Base-by-base conservation (phyloP, 768 basidiomycete genomes). In the Asterophora lycoperdoides region DNA sequence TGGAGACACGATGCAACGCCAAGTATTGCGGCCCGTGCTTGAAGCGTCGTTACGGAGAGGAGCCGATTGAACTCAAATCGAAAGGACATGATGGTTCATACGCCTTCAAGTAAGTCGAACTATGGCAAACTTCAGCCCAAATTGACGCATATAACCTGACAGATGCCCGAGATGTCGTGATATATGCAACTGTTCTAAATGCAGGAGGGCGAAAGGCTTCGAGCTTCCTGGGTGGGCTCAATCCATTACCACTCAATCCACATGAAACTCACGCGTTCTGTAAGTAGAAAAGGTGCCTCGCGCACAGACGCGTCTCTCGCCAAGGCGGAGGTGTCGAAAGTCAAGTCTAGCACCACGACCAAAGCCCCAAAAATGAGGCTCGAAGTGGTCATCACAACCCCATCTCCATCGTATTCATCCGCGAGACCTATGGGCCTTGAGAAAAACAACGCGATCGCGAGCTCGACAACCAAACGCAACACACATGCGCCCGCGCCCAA, bases 131-230 rank as follows among this genome's bases (percentile, higher is more conserved):
- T 19, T 17, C 11, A 9, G 42, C 32, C n/a, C 41, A 38, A 42
- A 6, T 42, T 30, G 14, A 39, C 29, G 26, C 10, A 14, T 28
- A 11, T 47, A 56, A 17, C 30, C 50, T 43, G 37, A 20, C 53
- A 89, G 86, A 60, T 90, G 88, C 54, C 85, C 85, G 4, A 77
- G 73, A 56, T 90, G 88, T 51, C 68, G 75, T 43, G 80, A 76
- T 55, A 65, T 72, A 8, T 90, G 88, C 65, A 86, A 81, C 60
- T 90, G 88, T 53, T 70, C 74, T 35, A 63, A 61, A 4, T 90
- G 88, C 64, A 75, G 80, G 49, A 86, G 83, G 63, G 68, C 75
- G 13, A 73, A 80, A 60, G 85, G 84, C 17, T 66, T 84, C 26
- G 72, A 73, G 44, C 74, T 82, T 0, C 74, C 74, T 23, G 83